Base-by-base conservation (phyloP, 1,284 basidiomycete species). In the Tausonia pullulans region DNA sequence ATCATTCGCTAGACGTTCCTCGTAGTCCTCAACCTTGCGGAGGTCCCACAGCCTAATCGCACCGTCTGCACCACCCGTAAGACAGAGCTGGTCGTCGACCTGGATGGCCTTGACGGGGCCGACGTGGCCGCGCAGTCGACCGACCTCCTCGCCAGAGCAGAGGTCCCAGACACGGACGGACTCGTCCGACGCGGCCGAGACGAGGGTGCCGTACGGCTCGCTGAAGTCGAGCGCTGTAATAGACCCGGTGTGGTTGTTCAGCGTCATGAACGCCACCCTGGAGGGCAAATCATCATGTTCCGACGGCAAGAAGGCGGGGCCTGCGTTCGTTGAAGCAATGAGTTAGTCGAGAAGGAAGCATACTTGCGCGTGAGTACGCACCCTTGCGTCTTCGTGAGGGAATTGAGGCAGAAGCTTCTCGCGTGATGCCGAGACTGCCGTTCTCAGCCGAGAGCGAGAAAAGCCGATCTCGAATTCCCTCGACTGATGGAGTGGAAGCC, bases 211-310 rank as follows among this genome's bases (percentile, higher is more conserved):
- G 72, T 98, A 98, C 9, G 95, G 95, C 73, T 97, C 93, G 16
- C 91, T 92, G 73, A 98, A 92, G 78, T 98, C 95, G 49, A 98
- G 82, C 2, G 91, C 86, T 0, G 86, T 86, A 71, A 98, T 86
- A 2, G 92, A 87, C 0, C 84, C 84, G 0, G 83, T 79, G 72
- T 98, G 93, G 48, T 83, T 84, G 46, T 85, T 81, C 48, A 98
- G 79, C 3, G 90, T 90, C 93, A 99, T 97, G 78, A 99, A 99
- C 5, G 95, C 95, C 4, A 98, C 85, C 3, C 90, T 91, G 5
- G 86, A 84, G 4, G 95, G 96, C 63, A 99, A 80, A 64, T 97
- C 92, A 71, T 96, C 92, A 71, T 99, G 96, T 75, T 98, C 96
- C 13, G 91, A 95, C 2, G 95, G 95, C 66, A 99, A 77, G 80